A percentile compares a stretch with the other conserved stretches of the same genome.
Conservation (phyloP, 1,284 basidiomycete species). For the Papiliotrema terrestris region DNA sequence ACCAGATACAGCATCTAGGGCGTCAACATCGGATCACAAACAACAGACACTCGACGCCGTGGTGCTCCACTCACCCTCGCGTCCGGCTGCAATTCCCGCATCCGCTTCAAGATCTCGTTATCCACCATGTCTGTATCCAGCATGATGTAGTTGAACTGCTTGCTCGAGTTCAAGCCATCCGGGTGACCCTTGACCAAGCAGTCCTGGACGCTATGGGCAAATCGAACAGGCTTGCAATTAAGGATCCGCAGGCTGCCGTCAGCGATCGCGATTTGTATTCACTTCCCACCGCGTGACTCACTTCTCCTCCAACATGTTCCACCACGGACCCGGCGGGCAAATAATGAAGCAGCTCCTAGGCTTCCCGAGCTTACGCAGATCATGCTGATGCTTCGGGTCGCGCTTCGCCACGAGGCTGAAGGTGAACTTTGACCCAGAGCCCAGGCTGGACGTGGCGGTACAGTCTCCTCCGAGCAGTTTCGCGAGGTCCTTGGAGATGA, state of each 20-base stretch:
- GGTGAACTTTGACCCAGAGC: slow-evolving; percentile 42
- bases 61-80: slow-evolving; percentile 19
- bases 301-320: slow-evolving; percentile 30
- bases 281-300: slow-evolving; percentile 4
- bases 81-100: slow-evolving; percentile 26
- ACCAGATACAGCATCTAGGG: slow-evolving; percentile 32
- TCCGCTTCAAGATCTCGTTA: slow-evolving; percentile 9
- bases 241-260: slow-evolving; percentile 17
- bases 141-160: slow-evolving; percentile 23
- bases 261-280: no score
- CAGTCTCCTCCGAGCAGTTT: slow-evolving; percentile 44
- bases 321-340: slow-evolving; percentile 24
- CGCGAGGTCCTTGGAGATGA: slow-evolving; percentile 43
- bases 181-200: slow-evolving; percentile 16
- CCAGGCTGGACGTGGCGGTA: slow-evolving; percentile 36
- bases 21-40: neutral
- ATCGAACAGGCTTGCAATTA: slow-evolving; percentile 30
- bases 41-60: neutral
- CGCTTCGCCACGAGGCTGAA: slow-evolving; percentile 35
- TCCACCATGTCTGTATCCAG: slow-evolving; percentile 22
- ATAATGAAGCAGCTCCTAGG: slow-evolving; percentile 22
- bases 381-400: slow-evolving; percentile 6
- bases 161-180: slow-evolving; percentile 20
- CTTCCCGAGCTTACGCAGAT: neutral
- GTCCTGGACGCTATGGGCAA: slow-evolving; percentile 15